phyloP scores from a whole-genome alignment of 108 stramenopile species.

The Schizochytrium sp. region DNA sequence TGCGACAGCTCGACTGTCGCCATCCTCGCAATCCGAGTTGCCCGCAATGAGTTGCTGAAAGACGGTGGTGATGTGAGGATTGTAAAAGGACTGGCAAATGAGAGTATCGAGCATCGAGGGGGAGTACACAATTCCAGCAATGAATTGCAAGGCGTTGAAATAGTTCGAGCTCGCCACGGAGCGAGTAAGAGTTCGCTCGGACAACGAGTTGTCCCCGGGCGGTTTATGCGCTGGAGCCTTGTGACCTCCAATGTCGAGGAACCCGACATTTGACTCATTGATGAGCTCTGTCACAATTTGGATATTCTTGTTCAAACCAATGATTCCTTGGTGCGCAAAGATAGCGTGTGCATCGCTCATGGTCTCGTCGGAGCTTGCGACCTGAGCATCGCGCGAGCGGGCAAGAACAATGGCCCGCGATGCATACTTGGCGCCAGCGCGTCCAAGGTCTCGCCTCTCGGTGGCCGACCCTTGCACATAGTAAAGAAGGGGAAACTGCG shows the following conservation, averaged over 20 bases:
- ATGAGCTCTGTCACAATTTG: constrained; percentile 12
- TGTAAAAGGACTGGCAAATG: constrained; percentile 7
- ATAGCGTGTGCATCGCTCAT: neutral
- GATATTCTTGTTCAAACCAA: neutral
- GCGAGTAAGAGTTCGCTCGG: neutral
- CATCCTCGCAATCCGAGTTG: neutral
- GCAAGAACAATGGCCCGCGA: neutral
- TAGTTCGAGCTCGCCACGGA: neutral
- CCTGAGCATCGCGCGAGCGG: neutral
- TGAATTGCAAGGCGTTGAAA: neutral
- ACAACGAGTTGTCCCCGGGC: neutral
- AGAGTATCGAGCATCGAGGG: constrained; percentile 9
- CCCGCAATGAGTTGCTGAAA: constrained; percentile 3
- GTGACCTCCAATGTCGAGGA: neutral
- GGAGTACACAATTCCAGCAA: constrained; percentile 1
- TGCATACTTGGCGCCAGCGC: neutral
- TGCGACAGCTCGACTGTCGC: neutral
- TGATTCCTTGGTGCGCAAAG: constrained; percentile 4
- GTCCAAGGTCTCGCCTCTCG: neutral
- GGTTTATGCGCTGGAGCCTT: neutral
- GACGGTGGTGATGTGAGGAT: neutral
- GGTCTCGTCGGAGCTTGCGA: neutral
- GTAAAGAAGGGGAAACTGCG: neutral
- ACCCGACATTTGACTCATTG: constrained; percentile 1
- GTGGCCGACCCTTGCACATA: neutral